phyloP scores from a whole-genome alignment of 495 filamentous ascomycete genomes.

The Daldinia vernicosa region DNA sequence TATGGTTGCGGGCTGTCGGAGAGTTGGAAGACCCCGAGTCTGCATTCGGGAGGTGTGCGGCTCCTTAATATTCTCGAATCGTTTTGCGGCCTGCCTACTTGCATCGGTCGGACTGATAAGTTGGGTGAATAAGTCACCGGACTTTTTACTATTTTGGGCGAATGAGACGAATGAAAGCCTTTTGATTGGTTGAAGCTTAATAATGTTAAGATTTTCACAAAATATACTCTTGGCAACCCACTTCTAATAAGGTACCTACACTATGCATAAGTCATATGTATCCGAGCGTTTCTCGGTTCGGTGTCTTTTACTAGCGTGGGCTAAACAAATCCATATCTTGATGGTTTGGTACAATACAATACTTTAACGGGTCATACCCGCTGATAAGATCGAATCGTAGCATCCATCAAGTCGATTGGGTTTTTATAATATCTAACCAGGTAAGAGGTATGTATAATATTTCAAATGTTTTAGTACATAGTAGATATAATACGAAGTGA shows the following conservation, averaged over 20 bases:
- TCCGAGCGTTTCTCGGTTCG: not conserved
- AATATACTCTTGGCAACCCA: not conserved
- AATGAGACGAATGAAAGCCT: not conserved
- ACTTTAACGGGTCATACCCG: not conserved
- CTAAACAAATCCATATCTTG: too few relatives aligned
- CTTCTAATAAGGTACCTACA: not conserved
- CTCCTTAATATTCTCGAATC: slow-evolving; percentile 1
- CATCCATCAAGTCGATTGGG: not conserved
- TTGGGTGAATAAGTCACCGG: slow-evolving; percentile 2
- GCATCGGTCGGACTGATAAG: not conserved
- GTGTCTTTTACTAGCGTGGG: not conserved
- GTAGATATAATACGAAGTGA: too few relatives aligned
- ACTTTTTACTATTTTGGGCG: slow-evolving; percentile 3
- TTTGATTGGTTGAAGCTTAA: not conserved
- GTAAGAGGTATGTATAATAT: too few relatives aligned
- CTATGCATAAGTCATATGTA: not conserved
- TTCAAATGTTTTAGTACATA: too few relatives aligned
- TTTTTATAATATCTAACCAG: too few relatives aligned
- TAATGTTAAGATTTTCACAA: slow-evolving; percentile 1
- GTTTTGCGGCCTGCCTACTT: not conserved
- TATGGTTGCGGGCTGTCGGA: slow-evolving; percentile 27
- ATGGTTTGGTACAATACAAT: too few relatives aligned
- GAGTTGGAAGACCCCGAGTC: slow-evolving; percentile 31
- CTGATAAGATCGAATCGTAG: not conserved
- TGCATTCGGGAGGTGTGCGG: not conserved